These are phyloP conservation scores for Auriscalpium orientale DNA, from an alignment of 768 basidiomycete genomes.

Conservation along the genomic window DNA sequence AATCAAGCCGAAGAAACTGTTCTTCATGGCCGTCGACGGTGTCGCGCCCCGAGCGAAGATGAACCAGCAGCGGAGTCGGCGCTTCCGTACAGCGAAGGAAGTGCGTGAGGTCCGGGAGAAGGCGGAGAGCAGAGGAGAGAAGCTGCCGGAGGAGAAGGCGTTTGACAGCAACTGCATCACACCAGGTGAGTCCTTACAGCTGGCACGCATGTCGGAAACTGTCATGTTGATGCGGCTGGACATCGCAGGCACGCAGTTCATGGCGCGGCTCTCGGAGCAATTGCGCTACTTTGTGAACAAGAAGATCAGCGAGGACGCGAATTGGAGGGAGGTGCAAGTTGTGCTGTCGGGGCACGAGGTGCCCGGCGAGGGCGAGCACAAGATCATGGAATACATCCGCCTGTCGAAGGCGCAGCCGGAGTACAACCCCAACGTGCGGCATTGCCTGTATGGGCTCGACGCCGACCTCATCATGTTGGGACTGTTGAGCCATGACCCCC, in stretches of 20 bases:
- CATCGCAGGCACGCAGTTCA: slow-evolving; percentile 79
- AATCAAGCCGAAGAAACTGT: slow-evolving; percentile 95
- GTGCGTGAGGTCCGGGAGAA: slow-evolving; percentile 81
- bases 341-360: slow-evolving; percentile 97
- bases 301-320: slow-evolving; percentile 94
- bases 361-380: slow-evolving; percentile 98
- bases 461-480: slow-evolving; percentile 99
- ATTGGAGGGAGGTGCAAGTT: slow-evolving; percentile 89
- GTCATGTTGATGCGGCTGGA: too few species aligned
- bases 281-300: slow-evolving; percentile 96
- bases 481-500: slow-evolving; percentile 93
- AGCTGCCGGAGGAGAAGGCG: slow-evolving; percentile 86
- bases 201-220: neutral
- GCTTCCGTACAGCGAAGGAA: slow-evolving; percentile 93
- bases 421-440: slow-evolving; percentile 94
- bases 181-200: slow-evolving; percentile 56
- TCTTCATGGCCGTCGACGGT: slow-evolving; percentile 98
- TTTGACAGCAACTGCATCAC: slow-evolving; percentile 99
- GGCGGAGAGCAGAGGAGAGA: slow-evolving; percentile 84
- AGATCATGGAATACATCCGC: slow-evolving; percentile 99
- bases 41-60: slow-evolving; percentile 97
- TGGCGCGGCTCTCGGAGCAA: slow-evolving; percentile 87
- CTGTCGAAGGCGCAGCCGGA: slow-evolving; percentile 89
- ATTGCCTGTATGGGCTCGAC: slow-evolving; percentile 97
- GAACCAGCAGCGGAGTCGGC: slow-evolving; percentile 94